phyloP scores from a whole-genome alignment of 2,329 filamentous ascomycete genomes.

The Calonectria multiphialidica region DNA sequence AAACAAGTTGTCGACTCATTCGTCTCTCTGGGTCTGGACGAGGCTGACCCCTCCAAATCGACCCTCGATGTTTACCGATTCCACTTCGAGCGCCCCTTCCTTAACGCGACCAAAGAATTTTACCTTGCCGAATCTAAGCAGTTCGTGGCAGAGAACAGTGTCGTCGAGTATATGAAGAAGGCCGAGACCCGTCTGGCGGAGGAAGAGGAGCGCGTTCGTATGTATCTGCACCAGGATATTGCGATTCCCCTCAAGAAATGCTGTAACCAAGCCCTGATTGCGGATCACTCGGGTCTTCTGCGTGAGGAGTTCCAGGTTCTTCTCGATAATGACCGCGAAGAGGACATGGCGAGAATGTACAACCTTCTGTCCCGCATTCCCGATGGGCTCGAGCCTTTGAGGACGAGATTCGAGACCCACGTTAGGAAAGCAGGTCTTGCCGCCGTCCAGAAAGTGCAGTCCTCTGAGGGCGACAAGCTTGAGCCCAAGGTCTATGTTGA shows the following conservation, averaged over 20 bases:
- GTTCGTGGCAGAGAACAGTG: slow-evolving; percentile 95
- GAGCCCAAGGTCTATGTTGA: slow-evolving; percentile 98
- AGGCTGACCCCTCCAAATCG: slow-evolving; percentile 91
- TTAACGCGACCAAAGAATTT: slow-evolving; percentile 85
- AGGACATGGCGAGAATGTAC: slow-evolving; percentile 98
- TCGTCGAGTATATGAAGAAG: slow-evolving; percentile 99
- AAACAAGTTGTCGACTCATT: slow-evolving; percentile 98
- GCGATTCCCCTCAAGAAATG: slow-evolving; percentile 84
- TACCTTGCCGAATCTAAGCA: slow-evolving; percentile 93
- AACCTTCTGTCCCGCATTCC: slow-evolving; percentile 89
- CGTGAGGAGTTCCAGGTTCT: slow-evolving; percentile 96
- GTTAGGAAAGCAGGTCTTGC: slow-evolving; percentile 90
- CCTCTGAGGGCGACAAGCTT: slow-evolving; percentile 86
- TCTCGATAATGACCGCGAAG: slow-evolving; percentile 92
- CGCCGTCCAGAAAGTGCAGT: slow-evolving; percentile 91
- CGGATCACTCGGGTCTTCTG: slow-evolving; percentile 86
- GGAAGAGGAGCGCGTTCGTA: slow-evolving; percentile 91
- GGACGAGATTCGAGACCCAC: slow-evolving; percentile 90
- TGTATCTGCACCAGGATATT: slow-evolving; percentile 94
- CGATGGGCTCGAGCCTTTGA: slow-evolving; percentile 89
- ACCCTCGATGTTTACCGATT: slow-evolving; percentile 94
- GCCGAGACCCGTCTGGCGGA: slow-evolving; percentile 90
- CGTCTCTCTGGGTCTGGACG: slow-evolving; percentile 93
- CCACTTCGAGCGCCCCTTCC: slow-evolving; percentile 94
- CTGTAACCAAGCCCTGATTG: slow-evolving; percentile 91